Base-by-base conservation (phyloP, 2,329 filamentous ascomycete species). In the Botrytis elliptica region DNA sequence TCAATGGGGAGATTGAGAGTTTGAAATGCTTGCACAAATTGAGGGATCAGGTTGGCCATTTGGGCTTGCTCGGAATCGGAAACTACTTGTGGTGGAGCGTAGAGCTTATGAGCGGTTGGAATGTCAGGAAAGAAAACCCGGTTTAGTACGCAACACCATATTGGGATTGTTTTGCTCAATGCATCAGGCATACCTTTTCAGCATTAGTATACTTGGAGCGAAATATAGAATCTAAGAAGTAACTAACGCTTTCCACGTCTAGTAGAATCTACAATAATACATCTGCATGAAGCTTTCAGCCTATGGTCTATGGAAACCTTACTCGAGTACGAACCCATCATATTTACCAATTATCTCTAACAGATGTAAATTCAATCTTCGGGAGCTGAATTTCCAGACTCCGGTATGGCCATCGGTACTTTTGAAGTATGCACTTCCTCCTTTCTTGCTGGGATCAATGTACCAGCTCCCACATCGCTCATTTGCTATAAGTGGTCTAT, bases 391-490 rank as follows among this genome's bases (percentile, higher is more conserved):
- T 75, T 91, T 89, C 96, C 96, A 99, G 80, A 97, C 91, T 14
- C 93, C 91, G 70, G 91, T 90, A 82, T 99, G 96, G 1, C 96
- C 96, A 83, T 99, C 96, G 2, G 96, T 99, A 83, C 93, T 97
- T 86, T 99, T 99, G 84, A 98, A 99, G 83, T 98, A 99, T 46
- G 92, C 93, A 77, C 92, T 94, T 46, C 89, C 92, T 1, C 81
- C 83, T 82, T 95, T 96, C 40, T 80, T 79, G 12, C 82, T 82
- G 0, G 91, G 91, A 49, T 85, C 83, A 40, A 98, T 92, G 82
- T 98, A 98, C 96, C 96, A 99, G 83, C 93, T 95, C 0, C 96
- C 96, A 82, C 96, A 98, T 74, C 96, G 89, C 85, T 98, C 95
- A 81, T 99, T 99, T 44, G 95, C 94, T 22, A 98, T 86, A 1